A percentile compares a stretch with the other conserved stretches of the same genome.
These are phyloP conservation scores for Pistacia integerrima DNA, from an alignment of 345 rosid genomes.

Conservation along the genomic window DNA sequence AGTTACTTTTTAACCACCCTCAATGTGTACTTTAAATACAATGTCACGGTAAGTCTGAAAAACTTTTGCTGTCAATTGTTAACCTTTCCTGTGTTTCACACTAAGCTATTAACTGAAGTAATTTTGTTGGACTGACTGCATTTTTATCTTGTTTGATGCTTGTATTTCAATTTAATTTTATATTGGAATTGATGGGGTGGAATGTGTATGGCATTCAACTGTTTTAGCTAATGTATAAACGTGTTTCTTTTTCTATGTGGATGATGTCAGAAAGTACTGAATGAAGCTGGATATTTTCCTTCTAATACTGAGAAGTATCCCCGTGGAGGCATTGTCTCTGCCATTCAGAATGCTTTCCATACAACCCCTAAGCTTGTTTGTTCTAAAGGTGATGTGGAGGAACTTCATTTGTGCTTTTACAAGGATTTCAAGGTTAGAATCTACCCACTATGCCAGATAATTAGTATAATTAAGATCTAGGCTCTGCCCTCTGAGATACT, in stretches of 20 bases:
- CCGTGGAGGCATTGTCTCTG: constrained; percentile 81
- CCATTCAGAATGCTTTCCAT: constrained; percentile 86
- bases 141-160: not conserved
- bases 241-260: constrained; percentile 15
- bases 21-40: constrained; percentile 79
- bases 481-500: not conserved
- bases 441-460: constrained; percentile 14
- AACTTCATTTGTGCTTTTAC: constrained; percentile 79
- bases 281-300: constrained; percentile 86
- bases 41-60: constrained; percentile 71
- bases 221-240: not conserved
- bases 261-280: constrained; percentile 65
- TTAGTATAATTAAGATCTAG: not conserved
- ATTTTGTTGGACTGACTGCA: not conserved
- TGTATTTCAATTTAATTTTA: not conserved
- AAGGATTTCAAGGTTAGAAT: constrained; percentile 80
- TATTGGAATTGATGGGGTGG: not conserved
- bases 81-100: constrained; percentile 1
- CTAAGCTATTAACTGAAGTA: constrained; percentile 2
- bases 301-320: constrained; percentile 91
- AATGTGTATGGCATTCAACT: constrained; percentile 6
- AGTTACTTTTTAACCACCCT: constrained; percentile 67
- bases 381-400: constrained; percentile 68
- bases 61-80: constrained; percentile 2
- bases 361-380: constrained; percentile 67